Base-by-base conservation (phyloP, 1,284 basidiomycete genomes). In the Naganishia cerealis region DNA sequence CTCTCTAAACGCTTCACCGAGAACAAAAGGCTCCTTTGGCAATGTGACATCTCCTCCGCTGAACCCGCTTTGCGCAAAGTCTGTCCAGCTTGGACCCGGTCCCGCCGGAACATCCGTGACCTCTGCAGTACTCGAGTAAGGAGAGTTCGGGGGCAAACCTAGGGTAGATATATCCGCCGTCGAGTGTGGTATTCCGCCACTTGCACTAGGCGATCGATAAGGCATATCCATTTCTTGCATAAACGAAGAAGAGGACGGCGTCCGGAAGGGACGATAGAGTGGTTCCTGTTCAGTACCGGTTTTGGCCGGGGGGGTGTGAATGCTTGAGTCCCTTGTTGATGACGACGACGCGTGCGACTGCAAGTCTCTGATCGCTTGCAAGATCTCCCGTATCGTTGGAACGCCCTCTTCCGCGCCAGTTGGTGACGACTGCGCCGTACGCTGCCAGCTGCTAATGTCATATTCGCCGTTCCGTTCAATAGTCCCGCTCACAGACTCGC, bases 241-340 rank as follows among this genome's bases (percentile, higher is more conserved):
- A 21, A 63, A 63, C 3, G 61, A 63, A 8, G 61, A 63, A 12
- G 61, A 63, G 1, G 61, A 63, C 6, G 61, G 61, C 15, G 61
- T 63, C 16, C 61, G 61, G 50, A 63, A 63, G 10, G 61, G 61
- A 54, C 61, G 61, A 24, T 63, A 63, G 36, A 63, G 18, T 18
- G 61, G 53, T 21, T 43, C 50, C 10, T 24, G n/a, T 24, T 50
- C 46, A n/a, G 46, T 24, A 8, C 33, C 21, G 12, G 29, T 33
- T 16, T 21, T 48, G 12, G 52, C 46, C 5, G 59, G 48, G 16
- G 61, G 52, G 12, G 61, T 63, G n/a, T 54, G 50, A 1, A 21
- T 29, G 12, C 26, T 63, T 52, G 15, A 18, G 29, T n/a, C 12
- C 8, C 42, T 38, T 42, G 24, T 15, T 26, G 38, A 63, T 18